These are phyloP conservation scores for Phaeosphaeria sp. DNA, from an alignment of 2,329 filamentous ascomycete genomes.

Conservation along the genomic window DNA sequence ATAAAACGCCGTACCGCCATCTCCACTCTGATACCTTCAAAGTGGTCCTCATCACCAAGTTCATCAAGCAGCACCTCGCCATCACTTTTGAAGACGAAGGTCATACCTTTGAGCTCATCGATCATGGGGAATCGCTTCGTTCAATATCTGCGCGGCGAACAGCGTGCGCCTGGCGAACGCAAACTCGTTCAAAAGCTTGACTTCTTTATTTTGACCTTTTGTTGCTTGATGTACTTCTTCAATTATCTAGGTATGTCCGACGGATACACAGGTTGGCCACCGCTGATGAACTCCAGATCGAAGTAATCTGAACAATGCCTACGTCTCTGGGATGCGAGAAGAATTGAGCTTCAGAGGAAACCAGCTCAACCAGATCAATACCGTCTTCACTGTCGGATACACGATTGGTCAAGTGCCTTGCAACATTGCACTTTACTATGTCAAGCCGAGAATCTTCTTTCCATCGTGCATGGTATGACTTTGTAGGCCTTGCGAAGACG, in stretches of 20 bases:
- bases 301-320: conserved; percentile 53
- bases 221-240: conserved; percentile 59
- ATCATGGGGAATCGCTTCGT: conserved; percentile 38
- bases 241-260: conserved; percentile 26
- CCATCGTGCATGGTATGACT: conserved; percentile 65
- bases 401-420: conserved; percentile 60
- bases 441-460: conserved; percentile 69
- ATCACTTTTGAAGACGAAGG: background rate
- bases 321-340: conserved; percentile 52
- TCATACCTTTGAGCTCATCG: background rate
- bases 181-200: conserved; percentile 65
- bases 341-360: conserved; percentile 49
- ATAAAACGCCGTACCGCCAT: background rate
- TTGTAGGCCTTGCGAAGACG: background rate
- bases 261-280: background rate
- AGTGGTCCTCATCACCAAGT: background rate
- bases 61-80: background rate
- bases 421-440: conserved; percentile 63
- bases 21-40: background rate
- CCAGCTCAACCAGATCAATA: conserved; percentile 56
- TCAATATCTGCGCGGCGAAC: conserved; percentile 44
- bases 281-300: conserved; percentile 8
- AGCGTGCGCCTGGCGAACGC: conserved; percentile 47
- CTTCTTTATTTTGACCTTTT: conserved; percentile 70
- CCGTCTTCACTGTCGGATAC: conserved; percentile 49